A percentile compares a stretch with the other conserved stretches of the same genome.
Evolutionary conservation across 2,329 filamentous ascomycete genomes (phyloP).

Genomic region (Pseudogymnoascus sp.): DNA sequence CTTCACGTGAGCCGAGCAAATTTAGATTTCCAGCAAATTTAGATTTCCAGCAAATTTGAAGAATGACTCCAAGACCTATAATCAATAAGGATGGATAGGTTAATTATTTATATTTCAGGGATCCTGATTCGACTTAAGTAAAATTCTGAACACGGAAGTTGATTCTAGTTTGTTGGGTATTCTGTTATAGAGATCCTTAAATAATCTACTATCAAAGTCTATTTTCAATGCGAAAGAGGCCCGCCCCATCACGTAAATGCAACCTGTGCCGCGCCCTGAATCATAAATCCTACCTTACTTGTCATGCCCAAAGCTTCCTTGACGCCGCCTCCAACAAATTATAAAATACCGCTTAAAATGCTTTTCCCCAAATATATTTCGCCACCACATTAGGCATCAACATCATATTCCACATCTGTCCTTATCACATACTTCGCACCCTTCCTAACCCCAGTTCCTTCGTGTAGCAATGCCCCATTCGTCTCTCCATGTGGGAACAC

Average conservation of each 20-base stretch:
- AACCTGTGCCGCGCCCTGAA: not conserved
- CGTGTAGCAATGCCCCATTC: slow-evolving; percentile 56
- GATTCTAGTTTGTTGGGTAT: not conserved
- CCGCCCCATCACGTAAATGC: not conserved
- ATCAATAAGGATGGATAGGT: not conserved
- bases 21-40: not conserved
- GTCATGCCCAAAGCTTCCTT: not conserved
- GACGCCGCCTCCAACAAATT: not conserved
- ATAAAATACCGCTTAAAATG: not conserved
- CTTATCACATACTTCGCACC: slow-evolving; percentile 61
- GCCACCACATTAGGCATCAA: slow-evolving; percentile 25
- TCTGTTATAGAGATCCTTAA: not conserved
- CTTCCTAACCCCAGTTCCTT: slow-evolving; percentile 60
- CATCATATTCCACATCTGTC: slow-evolving; percentile 63
- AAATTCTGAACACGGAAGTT: not conserved
- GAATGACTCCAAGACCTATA: not conserved
- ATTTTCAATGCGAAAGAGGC: not conserved
- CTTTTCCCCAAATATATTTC: not conserved
- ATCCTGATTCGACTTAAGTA: not conserved
- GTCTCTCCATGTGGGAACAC: slow-evolving; percentile 64
- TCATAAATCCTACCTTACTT: not conserved
- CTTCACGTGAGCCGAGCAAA: slow-evolving; percentile 1
- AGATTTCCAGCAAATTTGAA: not conserved
- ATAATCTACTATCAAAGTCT: not conserved
- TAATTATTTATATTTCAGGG: not conserved